Base-by-base conservation (phyloP, 768 basidiomycete genomes). In the Lyophyllum decastes region DNA sequence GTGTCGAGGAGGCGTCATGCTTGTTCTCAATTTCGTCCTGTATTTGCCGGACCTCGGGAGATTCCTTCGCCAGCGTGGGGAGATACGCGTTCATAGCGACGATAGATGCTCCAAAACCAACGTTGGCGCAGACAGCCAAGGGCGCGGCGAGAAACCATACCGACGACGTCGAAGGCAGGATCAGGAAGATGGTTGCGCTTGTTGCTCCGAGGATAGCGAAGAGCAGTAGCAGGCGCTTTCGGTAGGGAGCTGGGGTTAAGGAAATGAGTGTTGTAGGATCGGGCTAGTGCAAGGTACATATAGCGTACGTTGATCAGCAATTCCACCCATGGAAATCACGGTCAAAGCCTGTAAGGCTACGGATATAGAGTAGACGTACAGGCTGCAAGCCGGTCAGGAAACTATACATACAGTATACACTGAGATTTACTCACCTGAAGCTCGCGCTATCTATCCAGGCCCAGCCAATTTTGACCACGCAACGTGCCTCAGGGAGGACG, bases 51-150 rank as follows among this genome's bases (percentile, higher is more conserved):
- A 89, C 86, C 61, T 88, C 85, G 2, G 84, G 82, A 0, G 86
- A 80, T 41, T 84, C 83, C 58, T 81, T 81, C 2, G 91, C 90
- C 8, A 94, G 80, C 1, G 75, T 74, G 0, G 92, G 93, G 4
- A 96, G 82, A 70, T 96, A 96, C 0, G 93, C 83, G 67, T 98
- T 98, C 80, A 93, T 84, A 19, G 94, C 94, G 3, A 98, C 95
- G 10, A 88, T 78, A 3, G 89, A 90, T 0, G 88, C 89, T 1
- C 94, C 92, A 62, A 97, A 97, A 2, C 87, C 84, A 12, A 94
- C 87, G 66, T 95, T 96, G 9, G 94, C 90, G 6, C 82, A 73
- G 45, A 92, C 81, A 0, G 90, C 88, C 2, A 97, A 76, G 0
- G 89, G 65, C 0, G 90, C 86, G 0, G 82, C 83, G 4, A 90